phyloP scores from a whole-genome alignment of 371 early-diverging fungal species.

The Pancytospora philotis region DNA sequence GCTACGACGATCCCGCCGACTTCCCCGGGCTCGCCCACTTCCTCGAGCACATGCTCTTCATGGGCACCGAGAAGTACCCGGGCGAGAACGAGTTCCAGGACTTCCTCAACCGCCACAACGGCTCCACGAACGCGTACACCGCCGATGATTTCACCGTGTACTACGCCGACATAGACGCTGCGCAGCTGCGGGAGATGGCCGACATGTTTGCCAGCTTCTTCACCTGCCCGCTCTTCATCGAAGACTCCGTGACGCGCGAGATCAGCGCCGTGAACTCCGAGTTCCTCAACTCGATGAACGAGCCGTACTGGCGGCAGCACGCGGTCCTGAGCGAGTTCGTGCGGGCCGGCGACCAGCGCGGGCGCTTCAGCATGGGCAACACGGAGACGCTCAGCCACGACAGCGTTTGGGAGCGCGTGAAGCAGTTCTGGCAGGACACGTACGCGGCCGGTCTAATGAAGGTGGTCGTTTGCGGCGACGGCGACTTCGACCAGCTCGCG shows the following conservation, averaged over 20 bases:
- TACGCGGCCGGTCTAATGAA: slow-evolving; percentile 50
- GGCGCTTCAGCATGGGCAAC: slow-evolving; percentile 49
- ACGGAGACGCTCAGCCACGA: slow-evolving; percentile 36
- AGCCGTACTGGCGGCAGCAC: slow-evolving; percentile 33
- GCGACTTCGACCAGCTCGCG: slow-evolving; percentile 35
- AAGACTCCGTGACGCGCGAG: slow-evolving; percentile 53
- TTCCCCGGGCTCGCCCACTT: slow-evolving; percentile 89
- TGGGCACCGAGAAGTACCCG: slow-evolving; percentile 62
- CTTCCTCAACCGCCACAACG: slow-evolving; percentile 74
- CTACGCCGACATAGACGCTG: slow-evolving; percentile 77
- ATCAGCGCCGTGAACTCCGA: slow-evolving; percentile 58
- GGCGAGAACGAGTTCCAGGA: slow-evolving; percentile 58
- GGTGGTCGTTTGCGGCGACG: slow-evolving; percentile 46
- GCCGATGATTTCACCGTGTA: slow-evolving; percentile 74
- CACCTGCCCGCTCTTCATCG: slow-evolving; percentile 47
- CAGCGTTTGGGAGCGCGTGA: slow-evolving; percentile 39
- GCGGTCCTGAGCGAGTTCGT: slow-evolving; percentile 27
- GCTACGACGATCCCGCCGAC: slow-evolving; percentile 62
- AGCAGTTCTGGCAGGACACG: slow-evolving; percentile 40
- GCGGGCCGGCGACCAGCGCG: slow-evolving; percentile 10
- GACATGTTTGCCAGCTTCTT: slow-evolving; percentile 64
- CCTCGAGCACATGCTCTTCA: slow-evolving; percentile 85
- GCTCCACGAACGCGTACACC: slow-evolving; percentile 86
- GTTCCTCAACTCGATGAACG: slow-evolving; percentile 37
- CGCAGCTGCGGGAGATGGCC: slow-evolving; percentile 72